These are phyloP conservation scores for Pleoardoris graminearum DNA, from an alignment of 2,329 filamentous ascomycete genomes.

Conservation along the genomic window DNA sequence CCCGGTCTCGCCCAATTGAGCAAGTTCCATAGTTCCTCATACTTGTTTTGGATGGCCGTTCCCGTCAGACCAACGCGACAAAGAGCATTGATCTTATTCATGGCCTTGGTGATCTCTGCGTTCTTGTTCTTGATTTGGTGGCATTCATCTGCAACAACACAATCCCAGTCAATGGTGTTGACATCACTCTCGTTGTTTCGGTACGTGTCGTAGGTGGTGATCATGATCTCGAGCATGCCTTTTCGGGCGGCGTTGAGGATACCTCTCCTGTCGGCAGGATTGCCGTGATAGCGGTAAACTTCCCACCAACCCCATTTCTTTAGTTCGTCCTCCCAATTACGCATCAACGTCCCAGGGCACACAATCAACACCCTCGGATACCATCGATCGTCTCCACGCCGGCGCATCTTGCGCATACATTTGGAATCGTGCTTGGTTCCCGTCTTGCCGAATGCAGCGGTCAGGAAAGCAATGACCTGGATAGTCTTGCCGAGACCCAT, in stretches of 20 bases:
- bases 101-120: conserved; percentile 78
- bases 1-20: conserved; percentile 96
- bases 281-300: conserved; percentile 77
- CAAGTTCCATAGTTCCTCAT: conserved; percentile 94
- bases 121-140: conserved; percentile 81
- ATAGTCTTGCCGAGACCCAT: conserved; percentile 98
- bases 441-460: conserved; percentile 90
- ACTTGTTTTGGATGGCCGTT: conserved; percentile 96
- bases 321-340: conserved; percentile 89
- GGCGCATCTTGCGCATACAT: conserved; percentile 82
- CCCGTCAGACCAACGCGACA: conserved; percentile 93
- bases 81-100: conserved; percentile 87
- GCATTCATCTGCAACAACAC: conserved; percentile 91
- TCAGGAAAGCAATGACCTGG: conserved; percentile 90
- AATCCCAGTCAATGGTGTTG: conserved; percentile 90
- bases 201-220: conserved; percentile 94
- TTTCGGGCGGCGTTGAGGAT: conserved; percentile 72
- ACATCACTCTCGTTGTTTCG: conserved; percentile 72
- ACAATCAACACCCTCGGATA: conserved; percentile 85
- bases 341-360: conserved; percentile 84
- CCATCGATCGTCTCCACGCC: conserved; percentile 63
- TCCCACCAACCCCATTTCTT: conserved; percentile 96
- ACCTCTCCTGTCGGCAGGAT: conserved; percentile 64
- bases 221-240: conserved; percentile 83
- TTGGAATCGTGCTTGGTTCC: conserved; percentile 84